A percentile compares a stretch with the other conserved stretches of the same genome.
phyloP scores from a whole-genome alignment of 2,329 filamentous ascomycete genomes.

The Nakataea oryzae region DNA sequence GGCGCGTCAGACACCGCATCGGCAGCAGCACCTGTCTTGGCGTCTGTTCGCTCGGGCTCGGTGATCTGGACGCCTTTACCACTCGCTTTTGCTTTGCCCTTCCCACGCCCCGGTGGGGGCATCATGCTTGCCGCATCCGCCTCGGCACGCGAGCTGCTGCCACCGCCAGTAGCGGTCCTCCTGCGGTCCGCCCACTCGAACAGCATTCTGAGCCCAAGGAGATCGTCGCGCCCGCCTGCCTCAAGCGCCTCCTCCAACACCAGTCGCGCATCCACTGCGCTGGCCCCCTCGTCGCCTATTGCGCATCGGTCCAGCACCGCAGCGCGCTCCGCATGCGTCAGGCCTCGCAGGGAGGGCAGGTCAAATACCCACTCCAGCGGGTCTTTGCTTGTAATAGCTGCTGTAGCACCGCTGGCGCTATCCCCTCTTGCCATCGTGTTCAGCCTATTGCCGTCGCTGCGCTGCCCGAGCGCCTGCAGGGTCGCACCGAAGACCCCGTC shows the following conservation, averaged over 20 bases:
- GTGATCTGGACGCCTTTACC: background rate
- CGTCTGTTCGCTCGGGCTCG: background rate
- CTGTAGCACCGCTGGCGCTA: background rate
- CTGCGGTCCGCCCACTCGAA: constrained; percentile 47
- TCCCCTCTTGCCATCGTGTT: constrained; percentile 10
- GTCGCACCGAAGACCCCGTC: constrained; percentile 65
- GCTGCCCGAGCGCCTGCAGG: constrained; percentile 56
- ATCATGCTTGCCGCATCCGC: constrained; percentile 9
- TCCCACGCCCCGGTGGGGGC: background rate
- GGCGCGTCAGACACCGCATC: background rate
- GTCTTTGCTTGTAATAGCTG: constrained; percentile 8
- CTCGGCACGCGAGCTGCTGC: constrained; percentile 1
- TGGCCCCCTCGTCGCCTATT: constrained; percentile 33
- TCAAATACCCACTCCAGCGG: constrained; percentile 69
- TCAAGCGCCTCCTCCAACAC: constrained; percentile 46
- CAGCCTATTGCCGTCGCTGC: background rate
- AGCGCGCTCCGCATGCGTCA: constrained; percentile 56
- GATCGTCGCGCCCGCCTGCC: constrained; percentile 25
- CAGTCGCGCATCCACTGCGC: constrained; percentile 59
- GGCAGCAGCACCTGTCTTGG: background rate
- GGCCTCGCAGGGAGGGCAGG: constrained; percentile 41
- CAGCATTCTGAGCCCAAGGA: constrained; percentile 39
- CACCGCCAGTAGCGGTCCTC: constrained; percentile 5
- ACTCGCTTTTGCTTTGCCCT: constrained; percentile 11
- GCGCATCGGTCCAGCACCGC: constrained; percentile 44